Base-by-base conservation (phyloP, 2,329 filamentous ascomycete genomes). In the Talaromyces sp. region DNA sequence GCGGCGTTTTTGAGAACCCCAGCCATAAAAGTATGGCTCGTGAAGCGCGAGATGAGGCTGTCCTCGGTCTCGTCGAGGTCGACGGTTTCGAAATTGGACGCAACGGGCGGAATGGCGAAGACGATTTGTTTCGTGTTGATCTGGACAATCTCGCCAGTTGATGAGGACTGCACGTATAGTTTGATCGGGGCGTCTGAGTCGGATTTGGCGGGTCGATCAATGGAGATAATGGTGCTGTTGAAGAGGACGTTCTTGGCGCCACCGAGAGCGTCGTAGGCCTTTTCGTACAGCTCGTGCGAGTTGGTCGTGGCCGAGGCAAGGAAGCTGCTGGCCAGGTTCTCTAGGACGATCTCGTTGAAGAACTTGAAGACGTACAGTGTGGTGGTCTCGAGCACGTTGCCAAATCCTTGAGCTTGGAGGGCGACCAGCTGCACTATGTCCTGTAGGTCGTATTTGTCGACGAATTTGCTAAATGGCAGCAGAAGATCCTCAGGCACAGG, bases 401-500 rank as follows among this genome's bases (percentile, higher is more conserved):
- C 50, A 16, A 53, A 53, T 30, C 50, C 28, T n/a, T 53, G 16
- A 31, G 50, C 27, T 4, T 53, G 50, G 9, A 53, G 16, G 7
- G 16, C 50, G 14, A 53, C 31, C 27, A 53, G 28, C 28, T 16
- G 50, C 9, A 53, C 50, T 5, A 53, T 31, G 28, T 53, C 50
- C 50, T 53, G 50, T 8, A 61, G 33, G 34, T 53, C 55, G 34
- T 74, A 66, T 36, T 69, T 69, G 27, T 64, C 59, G 0, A 68
- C 67, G 31, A 74, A 74, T 1, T 73, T 66, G 1, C 65, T 62
- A 65, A 74, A 73, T 1, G 71, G 67, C 16, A 69, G 56, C 5
- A 72, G 42, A 14, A 74, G 60, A 16, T 72, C 72, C 44, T 70
- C 70, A 0, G 73, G 71, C 4, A 75, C 65, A 0, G 67, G 67